Percentiles rank a stretch among this genome's conserved stretches.
Evolutionary conservation across 148 eudicot genomes (phyloP).

Genomic region (Rhododendron mucronatum): DNA sequence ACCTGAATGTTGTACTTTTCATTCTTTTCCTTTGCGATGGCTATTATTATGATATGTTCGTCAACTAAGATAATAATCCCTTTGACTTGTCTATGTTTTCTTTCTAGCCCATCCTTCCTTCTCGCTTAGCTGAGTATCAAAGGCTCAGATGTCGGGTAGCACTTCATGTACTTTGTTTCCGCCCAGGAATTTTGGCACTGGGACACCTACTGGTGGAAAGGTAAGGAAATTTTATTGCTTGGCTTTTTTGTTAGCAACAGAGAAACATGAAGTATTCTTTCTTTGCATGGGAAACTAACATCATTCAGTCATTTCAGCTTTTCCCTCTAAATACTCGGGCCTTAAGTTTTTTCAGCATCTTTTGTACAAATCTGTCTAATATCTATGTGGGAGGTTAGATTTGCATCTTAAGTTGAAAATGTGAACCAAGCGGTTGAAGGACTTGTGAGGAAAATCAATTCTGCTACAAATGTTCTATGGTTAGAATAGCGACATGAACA

Average conservation of each 20-base stretch:
- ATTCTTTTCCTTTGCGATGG: slow-evolving; percentile 18
- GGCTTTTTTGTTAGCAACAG: background rate
- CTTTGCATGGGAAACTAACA: background rate
- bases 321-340: background rate
- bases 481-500: background rate
- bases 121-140: slow-evolving; percentile 72
- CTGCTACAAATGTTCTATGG: background rate
- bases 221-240: slow-evolving; percentile 26
- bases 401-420: background rate
- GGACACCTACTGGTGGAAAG: slow-evolving; percentile 74
- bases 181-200: slow-evolving; percentile 64
- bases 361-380: background rate
- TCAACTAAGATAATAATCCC: background rate
- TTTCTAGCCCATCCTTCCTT: slow-evolving; percentile 76
- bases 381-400: background rate
- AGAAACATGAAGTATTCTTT: background rate
- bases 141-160: slow-evolving; percentile 46
- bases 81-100: too few species aligned
- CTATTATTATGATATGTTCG: background rate
- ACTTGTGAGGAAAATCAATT: background rate
- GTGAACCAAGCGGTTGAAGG: background rate
- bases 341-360: background rate
- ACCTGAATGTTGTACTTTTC: background rate
- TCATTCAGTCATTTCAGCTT: background rate
- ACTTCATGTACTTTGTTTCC: slow-evolving; percentile 68